Evolutionary conservation across 164 flowering plant genomes (phyloP).

Genomic region (Tetrastigma voinierianum): DNA sequence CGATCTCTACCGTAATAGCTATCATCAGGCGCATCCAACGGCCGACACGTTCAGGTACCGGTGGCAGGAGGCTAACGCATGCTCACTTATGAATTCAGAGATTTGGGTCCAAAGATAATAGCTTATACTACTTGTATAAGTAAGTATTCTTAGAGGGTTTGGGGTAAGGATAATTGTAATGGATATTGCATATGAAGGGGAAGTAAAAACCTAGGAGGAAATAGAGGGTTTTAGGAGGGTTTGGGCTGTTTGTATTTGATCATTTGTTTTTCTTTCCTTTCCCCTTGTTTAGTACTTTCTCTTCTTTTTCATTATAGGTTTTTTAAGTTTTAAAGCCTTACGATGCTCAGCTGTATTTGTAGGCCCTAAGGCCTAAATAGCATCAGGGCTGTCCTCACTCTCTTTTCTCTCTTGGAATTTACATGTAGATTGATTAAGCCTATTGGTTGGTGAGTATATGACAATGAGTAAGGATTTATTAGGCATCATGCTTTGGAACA

Average conservation of each 20-base stretch:
- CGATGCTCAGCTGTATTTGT: not conserved
- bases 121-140: slow-evolving; percentile 22
- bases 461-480: not conserved
- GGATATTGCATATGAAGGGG: slow-evolving; percentile 14
- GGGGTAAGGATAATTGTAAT: slow-evolving; percentile 21
- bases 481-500: not conserved
- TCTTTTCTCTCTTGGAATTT: not conserved
- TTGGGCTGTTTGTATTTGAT: no score
- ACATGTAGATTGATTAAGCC: not conserved
- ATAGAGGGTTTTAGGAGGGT: not conserved
- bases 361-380: not conserved
- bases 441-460: not conserved
- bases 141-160: not conserved
- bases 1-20: slow-evolving; percentile 17
- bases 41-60: slow-evolving; percentile 44
- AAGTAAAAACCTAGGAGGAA: not conserved
- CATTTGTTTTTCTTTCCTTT: not conserved
- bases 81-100: slow-evolving; percentile 38
- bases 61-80: no score
- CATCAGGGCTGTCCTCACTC: not conserved
- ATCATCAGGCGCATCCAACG: slow-evolving; percentile 22
- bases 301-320: slow-evolving; percentile 1
- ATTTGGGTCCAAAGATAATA: not conserved
- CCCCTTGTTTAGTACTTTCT: slow-evolving; percentile 4
- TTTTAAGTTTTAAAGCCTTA: not conserved